These are phyloP conservation scores for Huiozyma naganishii DNA, from an alignment of 805 yeast species.

Conservation along the genomic window DNA sequence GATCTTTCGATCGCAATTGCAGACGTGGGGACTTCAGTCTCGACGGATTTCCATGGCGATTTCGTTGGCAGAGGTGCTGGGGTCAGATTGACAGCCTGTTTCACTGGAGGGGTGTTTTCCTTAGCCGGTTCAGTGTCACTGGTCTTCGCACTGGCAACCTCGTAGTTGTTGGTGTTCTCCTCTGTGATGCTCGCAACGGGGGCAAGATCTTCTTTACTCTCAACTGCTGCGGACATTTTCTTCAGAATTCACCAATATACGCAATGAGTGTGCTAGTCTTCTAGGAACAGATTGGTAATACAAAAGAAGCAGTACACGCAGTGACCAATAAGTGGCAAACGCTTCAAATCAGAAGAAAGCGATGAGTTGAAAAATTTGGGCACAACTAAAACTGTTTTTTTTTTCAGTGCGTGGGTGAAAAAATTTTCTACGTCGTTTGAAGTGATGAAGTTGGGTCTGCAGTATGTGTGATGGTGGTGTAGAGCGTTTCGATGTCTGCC, in stretches of 20 bases:
- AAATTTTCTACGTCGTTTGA: neutral
- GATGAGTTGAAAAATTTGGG: neutral
- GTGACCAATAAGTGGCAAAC: too few relatives aligned
- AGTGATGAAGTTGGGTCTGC: neutral
- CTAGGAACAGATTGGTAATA: too few relatives aligned
- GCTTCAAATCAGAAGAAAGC: neutral
- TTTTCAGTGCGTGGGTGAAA: slow-evolving; percentile 3
- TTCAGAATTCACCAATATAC: too few relatives aligned
- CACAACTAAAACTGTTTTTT: neutral
- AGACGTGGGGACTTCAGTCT: slow-evolving; percentile 18
- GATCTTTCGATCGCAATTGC: slow-evolving; percentile 14
- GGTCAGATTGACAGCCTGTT: slow-evolving; percentile 13
- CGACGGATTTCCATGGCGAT: slow-evolving; percentile 26
- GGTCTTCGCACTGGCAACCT: neutral
- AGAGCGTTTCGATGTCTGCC: too few relatives aligned
- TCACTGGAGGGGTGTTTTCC: slow-evolving; percentile 9
- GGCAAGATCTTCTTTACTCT: slow-evolving; percentile 1
- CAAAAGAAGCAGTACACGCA: too few relatives aligned
- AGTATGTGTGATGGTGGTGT: too few relatives aligned
- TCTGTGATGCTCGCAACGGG: slow-evolving; percentile 2
- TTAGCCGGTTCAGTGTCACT: slow-evolving; percentile 1
- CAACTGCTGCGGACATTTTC: slow-evolving; percentile 3
- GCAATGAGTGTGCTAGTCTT: too few relatives aligned
- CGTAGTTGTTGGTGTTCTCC: too few relatives aligned
- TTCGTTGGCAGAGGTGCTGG: slow-evolving; percentile 28